Base-by-base conservation (phyloP, 352 stramenopile genomes). In the Phytophthora agathidicida region DNA sequence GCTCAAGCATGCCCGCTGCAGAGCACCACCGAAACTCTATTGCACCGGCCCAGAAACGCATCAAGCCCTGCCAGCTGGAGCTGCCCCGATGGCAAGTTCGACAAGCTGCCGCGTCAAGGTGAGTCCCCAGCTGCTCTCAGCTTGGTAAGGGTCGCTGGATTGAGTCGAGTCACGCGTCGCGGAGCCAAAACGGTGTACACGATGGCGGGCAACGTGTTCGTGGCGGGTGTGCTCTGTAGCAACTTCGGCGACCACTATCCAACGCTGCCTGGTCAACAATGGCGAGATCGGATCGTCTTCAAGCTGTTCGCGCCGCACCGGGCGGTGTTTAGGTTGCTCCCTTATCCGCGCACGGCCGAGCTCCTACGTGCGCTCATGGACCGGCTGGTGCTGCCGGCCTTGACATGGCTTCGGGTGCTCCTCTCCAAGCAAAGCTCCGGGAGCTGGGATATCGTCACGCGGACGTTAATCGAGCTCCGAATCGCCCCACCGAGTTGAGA, bases 201-300 rank as follows among this genome's bases (percentile, higher is more conserved):
- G 7, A 79, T 64, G 30, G 71, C 70, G n/a, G 80, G 81, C 60
- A 88, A 82, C 39, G 16, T 91, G 36, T 75, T 93, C 44, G 77
- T 91, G 37, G 66, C 87, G 37, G 77, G 77, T 44, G 76, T 79
- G 51, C 64, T 90, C 33, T 93, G 83, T 60, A 89, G 80, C 59
- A 93, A 88, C 72, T 93, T 91, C 42, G 83, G 78, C 44, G 80
- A 89, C 65, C 75, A 75, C 33, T 93, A 93, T 33, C 77, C 74
- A 19, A 45, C 44, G 33, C 24, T 83, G 19, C 55, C 69, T 6
- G 61, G 62, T 32, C 41, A 59, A 36, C 60, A 51, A 49, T 62
- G 33, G 27, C 71, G 69, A 27, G 75, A 88, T 62, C 59, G 48
- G 10, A 44, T 86, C 27, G 62, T 65, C 17, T 83, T 72, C 53